Evolutionary conservation across 2,329 filamentous ascomycete genomes (phyloP).

Genomic region (Penicillium sp.): DNA sequence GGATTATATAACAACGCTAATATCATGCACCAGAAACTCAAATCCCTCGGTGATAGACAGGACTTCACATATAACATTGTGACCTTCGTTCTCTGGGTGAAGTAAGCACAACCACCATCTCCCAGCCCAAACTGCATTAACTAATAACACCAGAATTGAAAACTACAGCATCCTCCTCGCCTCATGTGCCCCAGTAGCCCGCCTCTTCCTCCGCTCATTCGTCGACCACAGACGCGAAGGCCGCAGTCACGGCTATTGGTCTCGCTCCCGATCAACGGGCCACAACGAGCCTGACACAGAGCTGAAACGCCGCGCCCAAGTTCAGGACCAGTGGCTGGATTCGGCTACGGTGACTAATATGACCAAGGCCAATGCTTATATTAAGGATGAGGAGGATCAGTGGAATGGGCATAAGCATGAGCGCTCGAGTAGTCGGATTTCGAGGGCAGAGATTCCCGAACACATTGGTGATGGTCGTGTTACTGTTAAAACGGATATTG

Average conservation of each 20-base stretch:
- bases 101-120: conserved; percentile 25
- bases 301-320: conserved; percentile 12
- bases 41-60: conserved; percentile 33
- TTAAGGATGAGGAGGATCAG: conserved; percentile 19
- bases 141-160: conserved; percentile 32
- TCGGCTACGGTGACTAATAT: conserved; percentile 12
- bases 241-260: conserved; percentile 24
- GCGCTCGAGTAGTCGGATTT: conserved; percentile 14
- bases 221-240: conserved; percentile 27
- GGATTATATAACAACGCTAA: neutral
- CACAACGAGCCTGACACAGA: conserved; percentile 20
- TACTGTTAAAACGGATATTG: conserved; percentile 35
- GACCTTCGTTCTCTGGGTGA: conserved; percentile 38
- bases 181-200: conserved; percentile 35
- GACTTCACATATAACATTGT: conserved; percentile 42
- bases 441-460: conserved; percentile 13
- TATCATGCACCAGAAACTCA: conserved; percentile 28
- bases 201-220: conserved; percentile 35
- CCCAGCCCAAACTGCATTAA: no score
- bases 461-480: conserved; percentile 21
- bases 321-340: conserved; percentile 19
- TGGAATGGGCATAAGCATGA: conserved; percentile 11
- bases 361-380: neutral
- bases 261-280: conserved; percentile 19
- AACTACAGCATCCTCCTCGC: conserved; percentile 41